These are phyloP conservation scores for Trichomonas tenax DNA, from an alignment of 208 protist genomes.

Conservation along the genomic window DNA sequence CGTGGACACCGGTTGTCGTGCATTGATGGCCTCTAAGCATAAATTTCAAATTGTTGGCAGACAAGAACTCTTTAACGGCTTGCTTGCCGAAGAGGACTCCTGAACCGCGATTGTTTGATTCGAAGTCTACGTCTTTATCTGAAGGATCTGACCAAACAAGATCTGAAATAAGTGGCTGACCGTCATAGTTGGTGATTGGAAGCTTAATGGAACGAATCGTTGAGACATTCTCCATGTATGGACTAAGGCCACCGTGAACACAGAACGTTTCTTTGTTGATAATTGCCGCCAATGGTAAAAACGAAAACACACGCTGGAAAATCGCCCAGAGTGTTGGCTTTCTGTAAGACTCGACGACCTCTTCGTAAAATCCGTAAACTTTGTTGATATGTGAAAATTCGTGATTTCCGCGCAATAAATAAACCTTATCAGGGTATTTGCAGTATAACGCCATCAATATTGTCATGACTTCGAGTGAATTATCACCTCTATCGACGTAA, in stretches of 20 bases:
- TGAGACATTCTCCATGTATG: constrained; percentile 55
- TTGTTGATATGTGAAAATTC: constrained; percentile 73
- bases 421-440: constrained; percentile 61
- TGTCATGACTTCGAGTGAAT: constrained; percentile 65
- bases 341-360: constrained; percentile 48
- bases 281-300: constrained; percentile 86
- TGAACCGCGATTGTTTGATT: constrained; percentile 88
- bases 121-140: constrained; percentile 52
- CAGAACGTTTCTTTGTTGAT: constrained; percentile 51
- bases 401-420: constrained; percentile 74
- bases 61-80: constrained; percentile 78
- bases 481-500: constrained; percentile 30
- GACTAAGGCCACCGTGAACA: constrained; percentile 64
- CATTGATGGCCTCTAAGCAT: neutral
- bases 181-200: constrained; percentile 25
- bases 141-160: constrained; percentile 86
- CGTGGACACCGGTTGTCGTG: neutral
- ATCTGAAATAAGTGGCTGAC: constrained; percentile 75
- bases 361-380: constrained; percentile 97
- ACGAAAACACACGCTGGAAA: constrained; percentile 98
- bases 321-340: constrained; percentile 69
- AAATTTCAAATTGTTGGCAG: neutral
- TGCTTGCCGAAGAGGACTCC: constrained; percentile 92
- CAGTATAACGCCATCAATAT: constrained; percentile 67
- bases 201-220: constrained; percentile 57